phyloP scores from a whole-genome alignment of 2,329 filamentous ascomycete genomes.

The Exserohilum turcica region DNA sequence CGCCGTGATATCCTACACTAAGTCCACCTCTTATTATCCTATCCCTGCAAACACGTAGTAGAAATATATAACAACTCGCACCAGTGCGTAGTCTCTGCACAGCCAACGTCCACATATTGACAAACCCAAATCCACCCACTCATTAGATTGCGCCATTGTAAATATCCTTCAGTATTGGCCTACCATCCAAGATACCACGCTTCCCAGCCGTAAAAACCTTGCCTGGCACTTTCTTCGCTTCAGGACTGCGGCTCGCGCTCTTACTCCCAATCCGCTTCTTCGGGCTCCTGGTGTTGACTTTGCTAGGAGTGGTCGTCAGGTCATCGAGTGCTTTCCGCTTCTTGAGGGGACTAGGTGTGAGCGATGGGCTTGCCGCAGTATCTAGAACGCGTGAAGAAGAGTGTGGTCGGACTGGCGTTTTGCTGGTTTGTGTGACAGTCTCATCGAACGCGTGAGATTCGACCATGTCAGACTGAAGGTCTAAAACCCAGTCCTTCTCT shows the following conservation, averaged over 20 bases:
- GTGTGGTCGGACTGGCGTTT: slow-evolving; percentile 13
- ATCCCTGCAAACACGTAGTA: not conserved
- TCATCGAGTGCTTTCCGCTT: slow-evolving; percentile 39
- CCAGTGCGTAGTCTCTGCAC: not conserved
- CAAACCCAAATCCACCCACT: not conserved
- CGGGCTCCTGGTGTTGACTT: slow-evolving; percentile 18
- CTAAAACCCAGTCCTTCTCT: slow-evolving; percentile 75
- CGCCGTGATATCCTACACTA: not conserved
- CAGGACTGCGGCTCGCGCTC: slow-evolving; percentile 28
- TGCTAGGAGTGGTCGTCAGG: slow-evolving; percentile 17
- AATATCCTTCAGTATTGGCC: slow-evolving; percentile 75
- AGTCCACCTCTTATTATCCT: not conserved
- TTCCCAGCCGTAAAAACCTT: slow-evolving; percentile 64
- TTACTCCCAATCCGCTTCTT: slow-evolving; percentile 31
- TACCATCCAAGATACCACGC: slow-evolving; percentile 65
- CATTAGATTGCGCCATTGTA: slow-evolving; percentile 61
- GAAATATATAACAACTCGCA: not conserved
- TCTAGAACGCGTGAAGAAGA: not conserved
- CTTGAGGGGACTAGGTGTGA: slow-evolving; percentile 40
- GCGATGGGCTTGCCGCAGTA: slow-evolving; percentile 3
- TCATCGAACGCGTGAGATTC: slow-evolving; percentile 72
- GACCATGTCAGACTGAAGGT: slow-evolving; percentile 68
- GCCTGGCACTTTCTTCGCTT: slow-evolving; percentile 57
- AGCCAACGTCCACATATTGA: too few species aligned
- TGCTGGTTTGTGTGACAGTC: slow-evolving; percentile 47